phyloP scores from a whole-genome alignment of 2,329 filamentous ascomycete species.

The Fusarium oxysporum region DNA sequence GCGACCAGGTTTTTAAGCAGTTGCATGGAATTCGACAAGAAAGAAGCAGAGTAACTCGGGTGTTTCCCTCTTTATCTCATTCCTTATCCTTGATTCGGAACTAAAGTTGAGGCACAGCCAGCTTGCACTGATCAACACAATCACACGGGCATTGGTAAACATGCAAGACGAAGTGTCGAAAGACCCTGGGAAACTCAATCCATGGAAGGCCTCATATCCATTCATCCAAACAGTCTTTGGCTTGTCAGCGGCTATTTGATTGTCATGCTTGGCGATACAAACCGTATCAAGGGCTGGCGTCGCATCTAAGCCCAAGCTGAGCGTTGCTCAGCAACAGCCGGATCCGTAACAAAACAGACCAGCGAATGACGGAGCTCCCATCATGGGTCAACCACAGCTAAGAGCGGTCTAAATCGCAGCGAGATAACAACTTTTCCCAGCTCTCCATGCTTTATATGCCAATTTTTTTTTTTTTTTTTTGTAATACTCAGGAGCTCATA shows the following conservation, averaged over 20 bases:
- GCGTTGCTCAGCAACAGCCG: constrained; percentile 43
- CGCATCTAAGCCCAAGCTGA: constrained; percentile 15
- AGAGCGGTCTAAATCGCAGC: constrained; percentile 14
- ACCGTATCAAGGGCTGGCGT: constrained; percentile 14
- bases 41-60: not conserved
- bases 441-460: not conserved
- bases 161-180: not conserved
- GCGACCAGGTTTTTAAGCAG: not conserved
- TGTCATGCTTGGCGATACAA: not conserved
- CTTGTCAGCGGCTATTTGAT: not conserved
- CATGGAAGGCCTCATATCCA: not conserved
- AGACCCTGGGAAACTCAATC: not conserved
- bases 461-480: not conserved
- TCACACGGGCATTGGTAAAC: not conserved
- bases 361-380: constrained; percentile 38
- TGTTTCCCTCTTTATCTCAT: not conserved
- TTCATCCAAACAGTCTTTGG: not conserved
- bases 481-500: not conserved
- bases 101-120: not conserved
- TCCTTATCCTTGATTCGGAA: not conserved
- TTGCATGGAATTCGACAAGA: not conserved
- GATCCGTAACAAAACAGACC: constrained; percentile 42
- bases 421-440: not conserved
- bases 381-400: constrained; percentile 17
- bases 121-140: not conserved